Conservation (phyloP, 139 green algal species). For the Gonium pectorale region DNA sequence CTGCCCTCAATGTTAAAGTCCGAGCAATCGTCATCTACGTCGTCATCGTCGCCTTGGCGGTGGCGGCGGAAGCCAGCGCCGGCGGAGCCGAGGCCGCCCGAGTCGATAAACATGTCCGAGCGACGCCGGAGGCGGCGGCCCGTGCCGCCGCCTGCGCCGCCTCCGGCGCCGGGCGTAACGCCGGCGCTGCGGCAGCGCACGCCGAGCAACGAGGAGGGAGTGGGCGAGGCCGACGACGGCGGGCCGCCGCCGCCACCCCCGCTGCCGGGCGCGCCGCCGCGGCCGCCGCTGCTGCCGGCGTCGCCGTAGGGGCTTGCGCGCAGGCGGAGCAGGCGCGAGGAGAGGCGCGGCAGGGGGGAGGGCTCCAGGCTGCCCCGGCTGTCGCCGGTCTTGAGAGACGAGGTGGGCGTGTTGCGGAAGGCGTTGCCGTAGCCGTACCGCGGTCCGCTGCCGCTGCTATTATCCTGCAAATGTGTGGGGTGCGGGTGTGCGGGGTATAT, state of each 20-base stretch:
- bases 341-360: slow-evolving; percentile 35
- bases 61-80: too few species aligned
- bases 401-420: neutral
- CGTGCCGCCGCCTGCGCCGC: slow-evolving; percentile 1
- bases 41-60: too few species aligned
- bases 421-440: neutral
- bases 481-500: too few species aligned
- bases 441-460: slow-evolving; percentile 13
- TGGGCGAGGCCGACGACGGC: neutral
- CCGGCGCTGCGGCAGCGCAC: neutral
- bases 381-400: too few species aligned
- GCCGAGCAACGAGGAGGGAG: slow-evolving; percentile 15
- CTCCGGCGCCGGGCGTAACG: neutral
- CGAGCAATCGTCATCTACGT: too few species aligned
- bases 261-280: neutral
- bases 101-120: slow-evolving; percentile 6
- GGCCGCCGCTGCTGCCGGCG: neutral
- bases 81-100: too few species aligned
- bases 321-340: slow-evolving; percentile 19
- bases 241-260: too few species aligned
- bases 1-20: too few species aligned
- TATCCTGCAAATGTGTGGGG: too few species aligned
- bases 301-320: neutral
- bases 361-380: slow-evolving; percentile 25
- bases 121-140: slow-evolving; percentile 16